Evolutionary conservation across 495 filamentous ascomycete species (phyloP), one percentile per base, ranked within the genome.

Genomic region (Hamigera avellanea): DNA sequence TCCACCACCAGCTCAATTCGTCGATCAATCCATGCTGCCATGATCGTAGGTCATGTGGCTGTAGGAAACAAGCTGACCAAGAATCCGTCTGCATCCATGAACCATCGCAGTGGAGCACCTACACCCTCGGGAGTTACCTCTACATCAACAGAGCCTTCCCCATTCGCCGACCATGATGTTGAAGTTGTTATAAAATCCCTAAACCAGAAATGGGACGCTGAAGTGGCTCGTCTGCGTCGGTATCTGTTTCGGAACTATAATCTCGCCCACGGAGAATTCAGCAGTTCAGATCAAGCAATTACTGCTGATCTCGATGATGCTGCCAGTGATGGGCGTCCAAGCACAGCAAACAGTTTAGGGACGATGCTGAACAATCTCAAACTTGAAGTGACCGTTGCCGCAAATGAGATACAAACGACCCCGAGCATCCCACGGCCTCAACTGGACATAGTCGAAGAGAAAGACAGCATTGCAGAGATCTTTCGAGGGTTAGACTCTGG

Each of bases 181-280:
- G 62, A 71, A 8, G 55, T 56, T 19, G 65, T 72, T n/a, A 52
- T 83, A 25, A 53, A 60, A 14, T 61, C 76, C 0, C 47, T 85
- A 25, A 66, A 68, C 31, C 66, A 69, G 14, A 76, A 72, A 49
- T 85, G 80, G 80, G 69, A 77, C 19, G 50, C 57, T 4, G 75
- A 83, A 49, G 58, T 70, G 14, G 56, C 59, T 23, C 68, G 76
- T 17, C 49, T 83, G 21, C 57, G 66, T 13, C 57, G 66, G 35
- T 81, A 77, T 43, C 65, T 83, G 13, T 56, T 62, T 19, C 69
- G 80, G 8, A 85, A 83, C 49, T 73, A 67, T 47, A 69, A 74
- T 32, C 42, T 80, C 9, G 64, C 64, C 1, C 49, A 52, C 10
- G 54, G 14, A 6, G 14, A 25, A 23, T 25, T 13, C 19, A 12